Evolutionary conservation across 345 rosid species (phyloP).

Genomic region (Zanthoxylum bungeanum): DNA sequence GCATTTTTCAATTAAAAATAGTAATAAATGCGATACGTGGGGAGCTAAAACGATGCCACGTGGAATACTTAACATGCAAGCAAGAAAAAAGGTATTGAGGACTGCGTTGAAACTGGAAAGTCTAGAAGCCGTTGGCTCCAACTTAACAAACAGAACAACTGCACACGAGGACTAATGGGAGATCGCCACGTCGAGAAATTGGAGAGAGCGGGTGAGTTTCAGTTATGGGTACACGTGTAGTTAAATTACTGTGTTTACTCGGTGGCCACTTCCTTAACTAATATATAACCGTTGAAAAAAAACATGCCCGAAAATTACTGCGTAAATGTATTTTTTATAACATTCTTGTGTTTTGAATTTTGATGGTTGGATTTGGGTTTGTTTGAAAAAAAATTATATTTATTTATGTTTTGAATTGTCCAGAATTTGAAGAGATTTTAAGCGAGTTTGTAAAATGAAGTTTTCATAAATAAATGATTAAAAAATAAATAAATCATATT

Average conservation of each 20-base stretch:
- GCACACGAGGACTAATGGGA: not conserved
- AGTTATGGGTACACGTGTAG: not conserved
- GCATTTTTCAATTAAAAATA: rapidly evolving
- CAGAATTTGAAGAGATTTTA: not conserved
- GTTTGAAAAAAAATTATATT: no score
- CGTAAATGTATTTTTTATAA: no score
- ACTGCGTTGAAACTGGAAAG: no score
- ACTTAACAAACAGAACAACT: not conserved
- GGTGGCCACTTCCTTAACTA: not conserved
- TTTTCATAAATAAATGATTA: no score
- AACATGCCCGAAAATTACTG: not conserved
- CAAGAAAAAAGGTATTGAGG: not conserved
- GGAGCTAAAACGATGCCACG: not conserved
- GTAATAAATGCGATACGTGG: not conserved
- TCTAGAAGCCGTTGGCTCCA: not conserved
- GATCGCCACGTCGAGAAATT: not conserved
- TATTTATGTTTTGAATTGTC: not conserved
- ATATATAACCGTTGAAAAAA: not conserved
- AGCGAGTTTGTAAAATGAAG: not conserved
- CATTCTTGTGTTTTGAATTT: no score
- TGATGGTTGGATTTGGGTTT: not conserved
- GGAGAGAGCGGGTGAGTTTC: not conserved
- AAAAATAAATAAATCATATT: no score
- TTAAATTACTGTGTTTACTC: not conserved
- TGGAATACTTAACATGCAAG: not conserved